Evolutionary conservation across 805 yeast genomes (phyloP).

Genomic region (Pichia phayaonensis): DNA sequence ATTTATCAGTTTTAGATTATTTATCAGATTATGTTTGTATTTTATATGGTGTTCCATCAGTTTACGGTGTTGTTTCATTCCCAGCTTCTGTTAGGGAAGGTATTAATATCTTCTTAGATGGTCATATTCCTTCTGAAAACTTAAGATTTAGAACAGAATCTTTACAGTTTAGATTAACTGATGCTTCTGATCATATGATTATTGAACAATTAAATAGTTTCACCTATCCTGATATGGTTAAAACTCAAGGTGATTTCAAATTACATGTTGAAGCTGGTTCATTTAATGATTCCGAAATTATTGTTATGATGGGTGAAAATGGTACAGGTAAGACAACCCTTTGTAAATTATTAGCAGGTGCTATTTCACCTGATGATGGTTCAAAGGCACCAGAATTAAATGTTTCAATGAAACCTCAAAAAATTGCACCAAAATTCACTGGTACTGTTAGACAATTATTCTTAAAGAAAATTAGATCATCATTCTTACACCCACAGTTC

Average conservation of each 20-base stretch:
- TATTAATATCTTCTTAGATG: conserved; percentile 95
- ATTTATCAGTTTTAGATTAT: conserved; percentile 94
- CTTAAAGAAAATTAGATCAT: conserved; percentile 91
- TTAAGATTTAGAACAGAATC: conserved; percentile 95
- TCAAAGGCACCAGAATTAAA: conserved; percentile 76
- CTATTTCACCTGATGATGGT: conserved; percentile 78
- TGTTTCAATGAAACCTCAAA: conserved; percentile 98
- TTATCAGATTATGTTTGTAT: conserved; percentile 96
- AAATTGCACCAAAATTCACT: conserved; percentile 96
- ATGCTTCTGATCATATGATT: conserved; percentile 71
- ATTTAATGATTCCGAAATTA: conserved; percentile 91
- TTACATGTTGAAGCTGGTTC: conserved; percentile 78
- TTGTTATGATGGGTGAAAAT: conserved; percentile 99
- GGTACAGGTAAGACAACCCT: conserved; percentile 99
- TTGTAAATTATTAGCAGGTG: conserved; percentile 93
- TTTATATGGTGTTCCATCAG: conserved; percentile 95
- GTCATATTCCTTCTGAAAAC: conserved; percentile 95
- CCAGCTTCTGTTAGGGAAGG: conserved; percentile 99
- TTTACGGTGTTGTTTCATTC: conserved; percentile 95
- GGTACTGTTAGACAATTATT: conserved; percentile 98
- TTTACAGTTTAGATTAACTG: conserved; percentile 85
- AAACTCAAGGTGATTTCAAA: conserved; percentile 95
- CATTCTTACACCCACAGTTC: conserved; percentile 93
- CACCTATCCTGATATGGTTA: conserved; percentile 70
- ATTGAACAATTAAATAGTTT: conserved; percentile 74